A percentile compares a stretch with the other conserved stretches of the same genome.
Evolutionary conservation across 257 asterid genomes (phyloP).

Genomic region (Solanum chaucha): DNA sequence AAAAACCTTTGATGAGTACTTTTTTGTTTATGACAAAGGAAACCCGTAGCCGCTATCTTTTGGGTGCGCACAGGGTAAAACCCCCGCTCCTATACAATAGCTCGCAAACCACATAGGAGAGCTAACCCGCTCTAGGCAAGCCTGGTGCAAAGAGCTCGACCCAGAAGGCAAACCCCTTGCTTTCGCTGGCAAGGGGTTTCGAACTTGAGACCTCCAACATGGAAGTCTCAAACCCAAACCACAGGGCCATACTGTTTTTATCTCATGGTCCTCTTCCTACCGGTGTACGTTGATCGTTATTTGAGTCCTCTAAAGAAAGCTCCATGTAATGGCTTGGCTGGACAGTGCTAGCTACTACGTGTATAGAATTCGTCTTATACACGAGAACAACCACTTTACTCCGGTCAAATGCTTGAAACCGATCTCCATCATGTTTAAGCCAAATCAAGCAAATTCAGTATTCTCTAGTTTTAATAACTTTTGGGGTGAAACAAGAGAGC

Average conservation of each 20-base stretch:
- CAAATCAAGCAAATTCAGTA: background rate
- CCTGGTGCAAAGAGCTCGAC: too few species aligned
- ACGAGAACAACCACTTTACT: background rate
- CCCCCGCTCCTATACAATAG: too few species aligned
- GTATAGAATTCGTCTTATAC: background rate
- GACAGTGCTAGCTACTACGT: background rate
- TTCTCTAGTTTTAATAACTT: background rate
- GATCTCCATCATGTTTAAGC: background rate
- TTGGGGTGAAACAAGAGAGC: background rate
- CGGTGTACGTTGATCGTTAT: background rate
- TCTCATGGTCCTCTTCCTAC: background rate
- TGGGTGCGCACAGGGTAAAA: too few species aligned
- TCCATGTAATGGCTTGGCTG: background rate
- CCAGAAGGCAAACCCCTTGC: too few species aligned
- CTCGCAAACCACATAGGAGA: too few species aligned
- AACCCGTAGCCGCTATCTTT: too few species aligned
- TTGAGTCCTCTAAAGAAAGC: background rate
- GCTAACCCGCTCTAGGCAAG: too few species aligned
- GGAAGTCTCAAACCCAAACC: too few species aligned
- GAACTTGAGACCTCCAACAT: too few species aligned
- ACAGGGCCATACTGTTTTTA: background rate
- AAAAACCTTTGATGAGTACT: background rate
- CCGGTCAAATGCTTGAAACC: background rate
- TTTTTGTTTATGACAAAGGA: too few species aligned
- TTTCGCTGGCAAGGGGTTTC: too few species aligned